These are phyloP conservation scores for Rhododendron molle DNA, from an alignment of 148 eudicot species.

Conservation along the genomic window DNA sequence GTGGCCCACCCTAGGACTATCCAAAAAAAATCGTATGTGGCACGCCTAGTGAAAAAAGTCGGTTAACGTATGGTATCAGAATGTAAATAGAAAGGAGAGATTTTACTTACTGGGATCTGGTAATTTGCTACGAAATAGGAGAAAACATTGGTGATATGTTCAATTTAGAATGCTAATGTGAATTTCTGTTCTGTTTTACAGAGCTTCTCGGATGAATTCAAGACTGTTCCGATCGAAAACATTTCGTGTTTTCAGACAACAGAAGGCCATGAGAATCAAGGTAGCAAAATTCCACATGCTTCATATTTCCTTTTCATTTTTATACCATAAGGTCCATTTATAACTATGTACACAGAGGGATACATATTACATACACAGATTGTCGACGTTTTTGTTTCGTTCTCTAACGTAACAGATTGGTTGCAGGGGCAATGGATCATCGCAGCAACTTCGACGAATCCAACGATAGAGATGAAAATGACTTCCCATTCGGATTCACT, in stretches of 20 bases:
- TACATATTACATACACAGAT: background rate
- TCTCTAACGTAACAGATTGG: background rate
- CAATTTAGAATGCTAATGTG: background rate
- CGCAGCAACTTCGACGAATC: conserved; percentile 10
- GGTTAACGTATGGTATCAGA: too few species aligned
- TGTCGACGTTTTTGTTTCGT: background rate
- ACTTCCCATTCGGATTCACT: conserved; percentile 25
- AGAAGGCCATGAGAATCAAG: conserved; percentile 10
- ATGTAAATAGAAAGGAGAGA: too few species aligned
- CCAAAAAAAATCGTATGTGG: too few species aligned
- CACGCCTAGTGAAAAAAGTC: too few species aligned
- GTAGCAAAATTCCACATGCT: conserved; percentile 17
- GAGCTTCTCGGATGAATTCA: conserved; percentile 41
- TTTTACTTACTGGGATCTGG: too few species aligned
- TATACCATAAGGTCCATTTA: background rate
- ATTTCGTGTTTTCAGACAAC: conserved; percentile 31
- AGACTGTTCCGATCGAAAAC: conserved; percentile 46
- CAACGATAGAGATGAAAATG: conserved; percentile 10
- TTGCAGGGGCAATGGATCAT: conserved; percentile 28
- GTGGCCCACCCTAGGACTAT: too few species aligned
- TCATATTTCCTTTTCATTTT: background rate
- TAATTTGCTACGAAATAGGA: background rate
- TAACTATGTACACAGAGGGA: too few species aligned
- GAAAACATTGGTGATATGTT: background rate
- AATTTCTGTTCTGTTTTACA: conserved; percentile 13